Conservation (phyloP, 257 asterid species). For the Eustoma russellianum region DNA sequence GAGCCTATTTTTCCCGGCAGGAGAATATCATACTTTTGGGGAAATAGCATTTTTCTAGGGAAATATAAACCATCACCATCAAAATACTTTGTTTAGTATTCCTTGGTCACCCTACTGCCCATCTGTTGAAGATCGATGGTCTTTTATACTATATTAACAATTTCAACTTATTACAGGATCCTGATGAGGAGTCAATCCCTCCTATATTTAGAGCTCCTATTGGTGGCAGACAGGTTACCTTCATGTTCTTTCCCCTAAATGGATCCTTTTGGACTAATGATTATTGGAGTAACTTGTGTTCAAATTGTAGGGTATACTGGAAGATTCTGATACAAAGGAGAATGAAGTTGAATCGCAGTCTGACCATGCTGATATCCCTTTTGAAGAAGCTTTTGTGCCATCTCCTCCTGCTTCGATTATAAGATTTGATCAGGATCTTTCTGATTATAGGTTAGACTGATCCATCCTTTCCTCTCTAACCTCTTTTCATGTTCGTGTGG, state of each 20-base stretch:
- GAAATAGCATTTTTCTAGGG: too few relatives aligned
- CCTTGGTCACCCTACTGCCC: too few relatives aligned
- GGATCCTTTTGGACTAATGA: slow-evolving; percentile 8
- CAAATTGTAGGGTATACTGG: slow-evolving; percentile 58
- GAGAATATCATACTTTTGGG: too few relatives aligned
- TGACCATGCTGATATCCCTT: slow-evolving; percentile 31
- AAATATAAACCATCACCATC: too few relatives aligned
- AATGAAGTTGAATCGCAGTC: slow-evolving; percentile 23
- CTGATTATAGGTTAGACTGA: slow-evolving; percentile 49
- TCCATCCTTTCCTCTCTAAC: not conserved
- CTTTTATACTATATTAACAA: not conserved
- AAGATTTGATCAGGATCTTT: slow-evolving; percentile 67
- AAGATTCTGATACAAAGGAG: slow-evolving; percentile 40
- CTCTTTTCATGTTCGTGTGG: too few relatives aligned
- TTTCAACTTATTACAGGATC: slow-evolving; percentile 24
- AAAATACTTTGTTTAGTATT: too few relatives aligned
- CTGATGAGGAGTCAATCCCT: slow-evolving; percentile 36
- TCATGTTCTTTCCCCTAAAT: not conserved
- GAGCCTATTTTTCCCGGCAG: too few relatives aligned
- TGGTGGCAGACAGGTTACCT: slow-evolving; percentile 60
- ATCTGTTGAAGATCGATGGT: not conserved
- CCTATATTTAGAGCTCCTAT: slow-evolving; percentile 48
- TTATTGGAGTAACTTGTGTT: slow-evolving; percentile 8
- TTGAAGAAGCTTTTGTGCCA: slow-evolving; percentile 52
- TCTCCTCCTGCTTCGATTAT: slow-evolving; percentile 57